Evolutionary conservation across 192 early-diverging fungal species (phyloP).

Genomic region (Powellomyces hirtus): DNA sequence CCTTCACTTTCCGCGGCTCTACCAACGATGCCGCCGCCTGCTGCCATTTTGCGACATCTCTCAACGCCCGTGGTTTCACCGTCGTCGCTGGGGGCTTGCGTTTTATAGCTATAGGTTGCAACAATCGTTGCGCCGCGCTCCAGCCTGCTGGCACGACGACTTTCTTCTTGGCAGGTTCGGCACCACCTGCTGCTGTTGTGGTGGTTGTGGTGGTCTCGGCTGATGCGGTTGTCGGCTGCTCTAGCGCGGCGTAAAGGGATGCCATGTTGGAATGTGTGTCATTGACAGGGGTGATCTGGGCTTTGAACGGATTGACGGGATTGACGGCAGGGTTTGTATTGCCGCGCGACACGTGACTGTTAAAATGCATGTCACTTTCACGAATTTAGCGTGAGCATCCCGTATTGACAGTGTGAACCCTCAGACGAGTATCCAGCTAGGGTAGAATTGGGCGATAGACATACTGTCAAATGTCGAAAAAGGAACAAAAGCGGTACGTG

Average conservation of each 20-base stretch:
- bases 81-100: background rate
- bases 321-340: no score
- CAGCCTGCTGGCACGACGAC: constrained; percentile 9
- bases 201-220: background rate
- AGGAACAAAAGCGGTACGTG: background rate
- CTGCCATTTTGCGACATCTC: constrained; percentile 12
- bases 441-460: no score
- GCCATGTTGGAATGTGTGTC: no score
- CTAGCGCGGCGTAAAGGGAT: constrained; percentile 9
- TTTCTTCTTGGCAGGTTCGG: background rate
- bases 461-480: no score
- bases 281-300: no score
- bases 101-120: background rate
- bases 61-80: background rate
- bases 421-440: no score
- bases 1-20: background rate
- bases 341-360: no score
- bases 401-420: no score
- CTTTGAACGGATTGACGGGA: no score
- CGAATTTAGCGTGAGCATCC: no score
- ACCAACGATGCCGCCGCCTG: background rate
- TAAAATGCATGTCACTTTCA: no score
- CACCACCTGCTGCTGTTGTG: background rate
- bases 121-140: background rate
- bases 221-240: background rate